These are phyloP conservation scores for Dothistroma pini DNA, from an alignment of 2,329 filamentous ascomycete species.

Conservation along the genomic window DNA sequence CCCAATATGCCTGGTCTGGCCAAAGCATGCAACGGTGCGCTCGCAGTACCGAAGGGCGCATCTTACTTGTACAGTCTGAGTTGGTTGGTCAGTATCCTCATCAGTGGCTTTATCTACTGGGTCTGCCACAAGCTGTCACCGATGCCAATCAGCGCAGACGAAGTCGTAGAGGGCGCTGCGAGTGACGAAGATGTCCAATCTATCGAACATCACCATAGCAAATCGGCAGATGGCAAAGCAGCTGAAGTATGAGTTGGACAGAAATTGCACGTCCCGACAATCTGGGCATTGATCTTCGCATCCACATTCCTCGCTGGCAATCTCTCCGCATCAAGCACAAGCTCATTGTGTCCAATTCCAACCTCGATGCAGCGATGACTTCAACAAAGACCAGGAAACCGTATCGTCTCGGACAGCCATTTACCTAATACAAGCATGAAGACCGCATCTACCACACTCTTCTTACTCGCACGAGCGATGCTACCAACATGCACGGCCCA, in stretches of 20 bases:
- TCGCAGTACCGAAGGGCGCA: background rate
- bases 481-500: background rate
- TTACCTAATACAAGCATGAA: background rate
- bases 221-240: background rate
- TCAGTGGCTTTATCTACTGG: background rate
- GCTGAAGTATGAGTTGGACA: background rate
- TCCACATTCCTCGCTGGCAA: background rate
- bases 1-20: constrained; percentile 52
- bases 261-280: background rate
- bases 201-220: background rate
- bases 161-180: background rate
- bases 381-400: background rate
- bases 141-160: background rate
- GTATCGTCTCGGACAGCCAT: background rate
- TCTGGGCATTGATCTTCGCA: background rate
- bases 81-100: background rate
- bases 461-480: background rate
- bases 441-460: background rate
- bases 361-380: background rate
- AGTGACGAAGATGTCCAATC: background rate
- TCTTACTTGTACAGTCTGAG: background rate
- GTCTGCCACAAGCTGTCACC: background rate
- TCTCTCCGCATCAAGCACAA: background rate
- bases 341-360: background rate
- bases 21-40: background rate